These are phyloP conservation scores for Suhomyces vadensis DNA, from an alignment of 805 yeast species.

Conservation along the genomic window DNA sequence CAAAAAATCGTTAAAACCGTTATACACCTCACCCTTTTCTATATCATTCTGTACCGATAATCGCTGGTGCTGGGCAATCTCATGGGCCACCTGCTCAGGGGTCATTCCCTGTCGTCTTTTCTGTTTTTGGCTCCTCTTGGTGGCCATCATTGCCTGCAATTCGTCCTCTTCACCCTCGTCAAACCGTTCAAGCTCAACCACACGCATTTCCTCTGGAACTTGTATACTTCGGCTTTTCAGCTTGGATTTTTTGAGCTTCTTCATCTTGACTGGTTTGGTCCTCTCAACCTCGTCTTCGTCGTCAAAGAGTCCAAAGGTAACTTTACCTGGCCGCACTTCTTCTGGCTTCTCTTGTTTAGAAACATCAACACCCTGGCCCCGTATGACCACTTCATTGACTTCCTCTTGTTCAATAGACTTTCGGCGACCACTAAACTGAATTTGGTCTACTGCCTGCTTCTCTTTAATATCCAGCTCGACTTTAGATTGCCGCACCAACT, in stretches of 20 bases:
- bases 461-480: slow-evolving; percentile 32
- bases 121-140: slow-evolving; percentile 29
- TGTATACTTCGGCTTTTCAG: slow-evolving; percentile 21
- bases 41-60: slow-evolving; percentile 18
- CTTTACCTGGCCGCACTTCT: neutral
- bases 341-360: neutral
- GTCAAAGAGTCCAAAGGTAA: slow-evolving; percentile 7
- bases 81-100: slow-evolving; percentile 39
- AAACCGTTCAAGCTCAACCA: slow-evolving; percentile 28
- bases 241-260: slow-evolving; percentile 42
- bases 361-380: neutral
- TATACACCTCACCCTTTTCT: slow-evolving; percentile 17
- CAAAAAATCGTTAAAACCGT: slow-evolving; percentile 45
- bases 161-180: slow-evolving; percentile 29
- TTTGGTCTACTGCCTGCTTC: slow-evolving; percentile 21
- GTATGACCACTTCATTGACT: neutral
- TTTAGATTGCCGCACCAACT: slow-evolving; percentile 23
- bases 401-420: slow-evolving; percentile 15
- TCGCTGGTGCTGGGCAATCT: slow-evolving; percentile 29
- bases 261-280: slow-evolving; percentile 34
- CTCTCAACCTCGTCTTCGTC: slow-evolving; percentile 10
- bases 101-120: slow-evolving; percentile 26
- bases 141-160: slow-evolving; percentile 31
- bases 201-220: slow-evolving; percentile 16
- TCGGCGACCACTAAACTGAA: slow-evolving; percentile 25